These are phyloP conservation scores for Wickerhamiella allomyrinae DNA, from an alignment of 805 yeast species.

Conservation along the genomic window DNA sequence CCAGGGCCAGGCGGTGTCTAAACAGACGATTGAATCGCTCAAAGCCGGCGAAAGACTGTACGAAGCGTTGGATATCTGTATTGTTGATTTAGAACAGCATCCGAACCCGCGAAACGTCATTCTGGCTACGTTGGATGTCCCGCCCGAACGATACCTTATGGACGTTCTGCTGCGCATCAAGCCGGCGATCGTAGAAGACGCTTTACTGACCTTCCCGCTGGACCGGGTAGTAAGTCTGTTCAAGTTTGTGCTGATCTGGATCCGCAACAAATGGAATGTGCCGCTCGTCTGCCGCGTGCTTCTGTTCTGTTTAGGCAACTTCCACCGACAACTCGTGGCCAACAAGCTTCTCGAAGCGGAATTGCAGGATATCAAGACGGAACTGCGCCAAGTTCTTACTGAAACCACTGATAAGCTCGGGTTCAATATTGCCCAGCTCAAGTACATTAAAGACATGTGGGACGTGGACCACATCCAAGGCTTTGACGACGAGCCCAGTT, in stretches of 20 bases:
- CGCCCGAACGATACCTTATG: conserved; percentile 69
- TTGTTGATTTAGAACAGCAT: conserved; percentile 42
- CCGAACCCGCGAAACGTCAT: conserved; percentile 41
- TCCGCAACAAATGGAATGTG: conserved; percentile 35
- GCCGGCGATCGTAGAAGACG: conserved; percentile 83
- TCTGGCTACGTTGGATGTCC: conserved; percentile 53
- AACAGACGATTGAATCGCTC: conserved; percentile 79
- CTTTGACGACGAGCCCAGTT: conserved; percentile 40
- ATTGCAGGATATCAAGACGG: conserved; percentile 45
- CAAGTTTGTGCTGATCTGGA: conserved; percentile 63
- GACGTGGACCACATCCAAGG: conserved; percentile 56
- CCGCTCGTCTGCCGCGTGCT: conserved; percentile 60
- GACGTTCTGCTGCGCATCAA: conserved; percentile 55
- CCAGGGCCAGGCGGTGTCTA: conserved; percentile 45
- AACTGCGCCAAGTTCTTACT: conserved; percentile 43
- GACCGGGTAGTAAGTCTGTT: conserved; percentile 63
- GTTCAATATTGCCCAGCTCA: conserved; percentile 70
- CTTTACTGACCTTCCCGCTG: conserved; percentile 79
- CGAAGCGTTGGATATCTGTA: conserved; percentile 82
- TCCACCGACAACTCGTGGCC: conserved; percentile 62
- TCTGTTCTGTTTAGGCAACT: conserved; percentile 56
- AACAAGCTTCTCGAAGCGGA: conserved; percentile 34
- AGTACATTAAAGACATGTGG: conserved; percentile 66
- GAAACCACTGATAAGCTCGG: conserved; percentile 51
- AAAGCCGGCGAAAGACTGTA: conserved; percentile 87